Base-by-base conservation (phyloP, 306 rosid genomes). In the Castanea sativa region DNA sequence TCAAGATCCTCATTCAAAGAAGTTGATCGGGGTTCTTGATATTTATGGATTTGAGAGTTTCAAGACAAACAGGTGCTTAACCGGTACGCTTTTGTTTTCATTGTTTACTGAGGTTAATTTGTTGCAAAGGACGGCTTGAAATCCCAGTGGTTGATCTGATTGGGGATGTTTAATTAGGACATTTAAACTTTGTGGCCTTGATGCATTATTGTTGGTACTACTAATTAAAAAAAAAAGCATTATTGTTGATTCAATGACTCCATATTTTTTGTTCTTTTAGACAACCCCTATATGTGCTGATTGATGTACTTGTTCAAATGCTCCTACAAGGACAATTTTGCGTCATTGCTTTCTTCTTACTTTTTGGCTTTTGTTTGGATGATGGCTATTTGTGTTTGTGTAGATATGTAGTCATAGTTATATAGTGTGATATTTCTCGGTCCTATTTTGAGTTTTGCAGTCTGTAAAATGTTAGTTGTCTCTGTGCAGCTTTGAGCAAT, bases 51-150 rank as follows among this genome's bases (percentile, higher is more conserved):
- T 95, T 59, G 99, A 95, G 86, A 95, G 99, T 93, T 95, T 95
- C 98, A 95, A 95, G 96, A 95, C 98, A 86, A 95, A 95, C 93
- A 95, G 99, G 99, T 95, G 86, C 93, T 86, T 93, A 88, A 81
- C 87, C 52, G 87, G 84, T 90, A 85, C 71, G 89, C 92, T 83
- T 81, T 86, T 83, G 82, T 81, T 82, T 86, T 88, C 67, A 72
- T 82, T 77, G 53, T 83, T 92, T 79, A 80, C 76, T 41, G 33
- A 74, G 77, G 78, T 80, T 85, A 82, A 74, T 69, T 81, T 80
- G 71, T 68, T 81, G 71, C 52, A 29, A 69, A 58, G 30, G 80
- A 80, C 43, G 53, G 72, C 69, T 74, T 58, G 52, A 45, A 87
- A 74, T 68, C 57, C 4, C 63, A 55, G 43, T 69, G 25, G 73